Evolutionary conservation across 805 yeast genomes (phyloP), one percentile per base, ranked within the genome.

Genomic region (Candida argentea): DNA sequence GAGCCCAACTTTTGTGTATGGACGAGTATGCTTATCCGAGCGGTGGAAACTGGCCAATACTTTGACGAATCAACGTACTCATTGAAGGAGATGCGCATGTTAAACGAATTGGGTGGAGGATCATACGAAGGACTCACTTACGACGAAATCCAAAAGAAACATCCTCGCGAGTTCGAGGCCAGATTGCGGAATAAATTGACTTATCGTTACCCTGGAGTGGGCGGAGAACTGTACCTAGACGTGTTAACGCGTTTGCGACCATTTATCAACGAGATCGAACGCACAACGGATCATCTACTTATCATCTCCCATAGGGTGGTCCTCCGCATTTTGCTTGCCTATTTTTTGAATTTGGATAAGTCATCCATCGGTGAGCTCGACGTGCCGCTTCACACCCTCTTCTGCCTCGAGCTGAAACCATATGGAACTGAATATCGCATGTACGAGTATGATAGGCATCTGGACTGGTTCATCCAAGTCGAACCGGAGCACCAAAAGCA

Each of bases 181-280:
- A 69, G 97, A 33, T 55, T 84, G 40, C 61, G 66, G 23, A 80
- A 85, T 52, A 89, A 89, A 53, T 64, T 89, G 42, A 64, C 78
- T 11, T 89, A 89, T 53, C 64, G 98, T 35, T 89, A 89, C 48
- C 98, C 97, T 2, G 98, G 98, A 4, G 82, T 85, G 27, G 96
- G 97, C 5, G 98, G 98, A 11, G 98, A 89, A 53, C 82, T 94
- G 0, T 89, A 89, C 43, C 57, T 89, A 40, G 97, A 89, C 55
- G 98, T 91, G 8, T 79, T 91, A 45, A 84, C 86, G 39, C 66
- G 98, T 36, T 65, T 89, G 32, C 67, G 94, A 35, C 94, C 96
- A 1, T 72, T 89, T 12, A 89, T 89, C 37, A 85, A 85, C 8
- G 98, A 89, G 51, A 71, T 91, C 27, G 98, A 89, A 50, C 65